These are phyloP conservation scores for Pichia deserticola DNA, from an alignment of 805 yeast genomes.

Conservation along the genomic window DNA sequence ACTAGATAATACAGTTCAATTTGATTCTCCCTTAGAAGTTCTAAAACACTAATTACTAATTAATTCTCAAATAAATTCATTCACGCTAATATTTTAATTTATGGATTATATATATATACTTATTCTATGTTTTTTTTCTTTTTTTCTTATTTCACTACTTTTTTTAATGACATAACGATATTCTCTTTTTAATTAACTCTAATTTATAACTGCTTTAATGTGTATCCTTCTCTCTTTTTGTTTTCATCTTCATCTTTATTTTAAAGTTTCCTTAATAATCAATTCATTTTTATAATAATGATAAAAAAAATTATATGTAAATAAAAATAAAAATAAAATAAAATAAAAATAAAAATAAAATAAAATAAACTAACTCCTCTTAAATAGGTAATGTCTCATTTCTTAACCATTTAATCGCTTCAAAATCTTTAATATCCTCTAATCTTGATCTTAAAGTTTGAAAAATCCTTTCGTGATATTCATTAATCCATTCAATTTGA, in stretches of 20 bases:
- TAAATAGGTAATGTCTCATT: slow-evolving; percentile 42
- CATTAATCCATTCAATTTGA: slow-evolving; percentile 64
- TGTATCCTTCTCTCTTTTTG: no score
- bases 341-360: neutral
- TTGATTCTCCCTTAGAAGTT: slow-evolving; percentile 41
- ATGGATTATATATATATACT: no score
- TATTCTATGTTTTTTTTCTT: neutral
- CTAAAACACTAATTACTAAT: neutral
- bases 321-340: neutral
- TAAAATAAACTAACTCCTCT: neutral
- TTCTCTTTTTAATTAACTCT: neutral
- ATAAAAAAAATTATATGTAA: no score
- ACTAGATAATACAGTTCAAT: slow-evolving; percentile 29
- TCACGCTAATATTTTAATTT: no score
- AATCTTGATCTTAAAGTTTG: slow-evolving; percentile 41
- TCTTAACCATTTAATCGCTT: slow-evolving; percentile 63
- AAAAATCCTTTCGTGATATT: slow-evolving; percentile 55
- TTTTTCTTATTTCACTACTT: neutral
- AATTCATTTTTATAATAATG: no score
- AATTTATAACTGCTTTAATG: no score
- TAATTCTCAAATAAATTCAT: no score
- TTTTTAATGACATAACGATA: neutral
- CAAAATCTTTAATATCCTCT: slow-evolving; percentile 46
- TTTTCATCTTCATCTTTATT: no score
- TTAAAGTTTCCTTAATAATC: no score